Conservation (phyloP, 306 rosid genomes). For the Lathyrus oleraceus region DNA sequence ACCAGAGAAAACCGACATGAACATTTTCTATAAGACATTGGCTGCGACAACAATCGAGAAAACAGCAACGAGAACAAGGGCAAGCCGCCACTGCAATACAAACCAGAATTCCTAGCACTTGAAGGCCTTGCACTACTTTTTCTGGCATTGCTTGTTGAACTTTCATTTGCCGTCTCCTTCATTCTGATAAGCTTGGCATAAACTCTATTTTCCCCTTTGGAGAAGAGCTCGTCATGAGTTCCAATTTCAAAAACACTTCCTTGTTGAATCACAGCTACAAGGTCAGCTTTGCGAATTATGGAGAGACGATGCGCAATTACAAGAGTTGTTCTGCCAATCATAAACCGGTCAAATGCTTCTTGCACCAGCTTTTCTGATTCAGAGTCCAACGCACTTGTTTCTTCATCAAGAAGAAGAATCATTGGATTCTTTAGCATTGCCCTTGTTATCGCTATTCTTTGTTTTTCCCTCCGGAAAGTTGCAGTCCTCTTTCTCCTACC, state of each 20-base stretch:
- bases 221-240: conserved; percentile 85
- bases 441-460: conserved; percentile 97
- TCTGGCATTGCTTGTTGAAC: conserved; percentile 85
- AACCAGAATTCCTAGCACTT: no score
- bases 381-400: conserved; percentile 97
- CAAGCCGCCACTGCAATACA: no score
- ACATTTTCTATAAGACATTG: conserved; percentile 98
- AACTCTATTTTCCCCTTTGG: conserved; percentile 86
- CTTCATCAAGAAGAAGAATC: conserved; percentile 87
- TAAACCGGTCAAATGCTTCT: conserved; percentile 97
- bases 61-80: conserved; percentile 91
- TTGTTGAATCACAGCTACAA: conserved; percentile 91
- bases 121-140: conserved; percentile 99
- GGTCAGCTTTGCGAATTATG: conserved; percentile 97
- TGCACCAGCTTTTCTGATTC: conserved; percentile 97
- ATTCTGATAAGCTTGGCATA: conserved; percentile 89
- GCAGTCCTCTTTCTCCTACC: conserved; percentile 98
- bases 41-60: conserved; percentile 98
- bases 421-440: conserved; percentile 99
- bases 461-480: conserved; percentile 98
- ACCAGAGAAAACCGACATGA: conserved; percentile 96
- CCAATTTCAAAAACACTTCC: conserved; percentile 97
- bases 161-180: conserved; percentile 92
- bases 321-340: conserved; percentile 97
- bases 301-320: conserved; percentile 98